Base-by-base conservation (phyloP, 306 rosid species). In the Begonia loranthoides region DNA sequence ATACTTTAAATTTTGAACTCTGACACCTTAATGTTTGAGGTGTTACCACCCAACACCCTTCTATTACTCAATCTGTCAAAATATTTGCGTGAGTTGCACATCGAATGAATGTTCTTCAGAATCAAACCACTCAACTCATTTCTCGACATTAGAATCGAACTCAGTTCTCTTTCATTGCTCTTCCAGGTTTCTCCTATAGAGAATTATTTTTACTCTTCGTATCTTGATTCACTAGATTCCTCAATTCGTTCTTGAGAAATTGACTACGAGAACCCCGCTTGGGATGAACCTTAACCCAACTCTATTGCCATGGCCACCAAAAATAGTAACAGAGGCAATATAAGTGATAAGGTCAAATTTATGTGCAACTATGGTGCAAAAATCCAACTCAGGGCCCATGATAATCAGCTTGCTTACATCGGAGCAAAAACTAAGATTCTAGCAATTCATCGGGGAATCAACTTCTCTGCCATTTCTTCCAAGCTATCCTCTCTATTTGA, bases 351-450 rank as follows among this genome's bases (percentile, higher is more conserved):
- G 57, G 87, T 82, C 38, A 89, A 89, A 51, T 67, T 89, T 60
- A 69, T 89, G 80, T 81, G 89, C 72, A 77, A 89, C 69, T 89
- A 75, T 57, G 95, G 87, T 57, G 97, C 95, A 2, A 77, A 76
- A 57, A 84, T 89, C 55, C 89, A 88, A 22, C 95, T 84, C 7
- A 62, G 89, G 19, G 60, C 74, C 1, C 84, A n/a, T n/a, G n/a
- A n/a, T n/a, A n/a, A n/a, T n/a, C n/a, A n/a, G n/a, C n/a, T n/a
- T n/a, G n/a, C n/a, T 6, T 89, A 89, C 66, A 59, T 86, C 61
- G 89, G 78, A 54, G 97, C 95, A 14, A 93, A 89, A 50, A 84
- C 95, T 57, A 89, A 89, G 60, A 84, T 89, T 72, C 71, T 89
- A 52, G 8, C 87, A 59, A 82, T 84, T 19, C 93, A 89, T 47